phyloP scores from a whole-genome alignment of 495 filamentous ascomycete genomes.

The Xylona heveae region DNA sequence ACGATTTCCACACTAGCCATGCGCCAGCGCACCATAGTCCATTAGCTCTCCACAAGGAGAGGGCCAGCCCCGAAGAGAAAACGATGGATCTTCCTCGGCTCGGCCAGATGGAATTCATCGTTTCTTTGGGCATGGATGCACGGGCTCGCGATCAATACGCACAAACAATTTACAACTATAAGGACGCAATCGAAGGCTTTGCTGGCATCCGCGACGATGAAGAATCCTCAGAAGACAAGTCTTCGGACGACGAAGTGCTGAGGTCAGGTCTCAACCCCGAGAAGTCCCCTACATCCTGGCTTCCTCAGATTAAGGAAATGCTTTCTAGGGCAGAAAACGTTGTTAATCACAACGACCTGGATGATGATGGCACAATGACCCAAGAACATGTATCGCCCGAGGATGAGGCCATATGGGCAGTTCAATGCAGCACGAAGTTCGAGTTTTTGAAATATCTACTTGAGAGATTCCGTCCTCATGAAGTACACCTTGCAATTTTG shows the following conservation, averaged over 20 bases:
- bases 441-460: constrained; percentile 30
- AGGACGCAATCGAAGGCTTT: constrained; percentile 8
- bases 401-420: constrained; percentile 30
- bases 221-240: too few species aligned
- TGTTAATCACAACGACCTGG: constrained; percentile 31
- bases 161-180: constrained; percentile 9
- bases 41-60: too few species aligned
- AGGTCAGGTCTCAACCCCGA: too few species aligned
- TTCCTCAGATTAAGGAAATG: constrained; percentile 17
- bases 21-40: too few species aligned
- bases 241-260: too few species aligned
- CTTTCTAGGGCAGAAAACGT: constrained; percentile 24
- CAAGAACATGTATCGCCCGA: constrained; percentile 16
- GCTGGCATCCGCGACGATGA: constrained; percentile 1
- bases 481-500: constrained; percentile 26
- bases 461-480: constrained; percentile 16
- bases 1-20: too few species aligned
- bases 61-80: too few species aligned
- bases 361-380: constrained; percentile 18
- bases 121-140: constrained; percentile 11
- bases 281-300: constrained; percentile 9
- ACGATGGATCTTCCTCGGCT: too few species aligned
- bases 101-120: constrained; percentile 9
- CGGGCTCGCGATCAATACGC: constrained; percentile 12
- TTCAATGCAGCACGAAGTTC: constrained; percentile 35